Percentiles rank a stretch among this genome's conserved stretches.
Evolutionary conservation across 768 basidiomycete species (phyloP).

Genomic region (Termitomyces sp.): DNA sequence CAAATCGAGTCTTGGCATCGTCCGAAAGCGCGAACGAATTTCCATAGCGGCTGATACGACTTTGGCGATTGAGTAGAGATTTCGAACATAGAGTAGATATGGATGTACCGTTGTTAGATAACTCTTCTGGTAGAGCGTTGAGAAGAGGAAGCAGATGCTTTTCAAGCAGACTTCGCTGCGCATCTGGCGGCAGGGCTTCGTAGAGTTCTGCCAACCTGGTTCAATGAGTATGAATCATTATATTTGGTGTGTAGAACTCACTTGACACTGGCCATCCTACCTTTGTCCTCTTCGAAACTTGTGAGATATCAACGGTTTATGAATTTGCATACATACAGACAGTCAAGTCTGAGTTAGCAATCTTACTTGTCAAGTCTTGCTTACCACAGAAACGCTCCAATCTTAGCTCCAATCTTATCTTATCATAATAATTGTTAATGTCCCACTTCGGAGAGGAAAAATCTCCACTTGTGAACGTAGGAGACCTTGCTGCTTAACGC

Average conservation of each 20-base stretch:
- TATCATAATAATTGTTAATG: no score
- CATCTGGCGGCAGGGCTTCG: conserved; percentile 51
- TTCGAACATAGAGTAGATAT: background rate
- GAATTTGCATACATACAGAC: background rate
- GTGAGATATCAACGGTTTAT: background rate
- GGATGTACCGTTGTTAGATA: conserved; percentile 32
- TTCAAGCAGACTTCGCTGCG: conserved; percentile 45
- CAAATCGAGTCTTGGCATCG: conserved; percentile 49
- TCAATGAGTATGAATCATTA: background rate
- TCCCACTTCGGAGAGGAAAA: no score
- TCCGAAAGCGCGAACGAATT: conserved; percentile 32
- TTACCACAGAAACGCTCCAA: background rate
- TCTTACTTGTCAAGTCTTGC: background rate
- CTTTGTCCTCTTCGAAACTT: background rate
- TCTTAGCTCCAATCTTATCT: no score
- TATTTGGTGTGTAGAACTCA: background rate
- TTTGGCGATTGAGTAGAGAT: conserved; percentile 9
- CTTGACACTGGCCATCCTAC: background rate
- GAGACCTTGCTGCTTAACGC: no score
- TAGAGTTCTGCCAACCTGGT: conserved; percentile 46
- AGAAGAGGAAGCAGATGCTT: conserved; percentile 49
- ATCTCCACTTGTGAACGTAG: no score
- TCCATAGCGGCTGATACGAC: conserved; percentile 37
- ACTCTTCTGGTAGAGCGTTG: conserved; percentile 36
- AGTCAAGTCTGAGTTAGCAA: background rate